Conservation (phyloP, 306 rosid species). For the Castanea sativa region DNA sequence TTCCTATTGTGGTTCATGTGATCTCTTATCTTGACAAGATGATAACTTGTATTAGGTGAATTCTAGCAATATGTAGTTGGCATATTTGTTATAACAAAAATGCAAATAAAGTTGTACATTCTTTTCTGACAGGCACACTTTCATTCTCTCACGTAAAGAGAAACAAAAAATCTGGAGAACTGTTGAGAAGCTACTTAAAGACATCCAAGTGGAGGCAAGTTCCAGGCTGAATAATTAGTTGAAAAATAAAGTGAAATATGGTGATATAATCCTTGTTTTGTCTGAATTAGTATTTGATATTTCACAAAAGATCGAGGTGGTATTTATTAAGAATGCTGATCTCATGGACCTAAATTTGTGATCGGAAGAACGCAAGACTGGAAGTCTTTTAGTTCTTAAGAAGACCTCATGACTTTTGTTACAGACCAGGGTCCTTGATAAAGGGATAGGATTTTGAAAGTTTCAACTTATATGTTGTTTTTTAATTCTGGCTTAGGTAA, state of each 20-base stretch:
- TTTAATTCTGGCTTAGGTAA: conserved; percentile 53
- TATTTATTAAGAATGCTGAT: background rate
- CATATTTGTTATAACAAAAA: conserved; percentile 10
- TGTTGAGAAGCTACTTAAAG: conserved; percentile 83
- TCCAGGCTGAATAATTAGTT: conserved; percentile 16
- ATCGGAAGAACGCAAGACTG: background rate
- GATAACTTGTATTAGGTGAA: background rate
- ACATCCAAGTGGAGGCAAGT: conserved; percentile 98
- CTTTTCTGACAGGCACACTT: conserved; percentile 78
- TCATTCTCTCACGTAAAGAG: conserved; percentile 62
- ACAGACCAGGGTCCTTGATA: background rate
- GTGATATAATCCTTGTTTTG: conserved; percentile 2
- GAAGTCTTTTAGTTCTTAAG: background rate
- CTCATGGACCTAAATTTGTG: background rate
- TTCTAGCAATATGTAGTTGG: background rate
- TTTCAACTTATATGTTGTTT: background rate
- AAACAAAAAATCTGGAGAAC: conserved; percentile 84
- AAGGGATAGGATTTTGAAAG: background rate
- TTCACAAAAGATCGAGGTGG: background rate
- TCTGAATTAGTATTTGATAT: conserved; percentile 6
- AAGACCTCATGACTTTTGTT: background rate
- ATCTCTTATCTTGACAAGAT: background rate
- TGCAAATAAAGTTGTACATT: conserved; percentile 15
- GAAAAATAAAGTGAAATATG: conserved; percentile 5
- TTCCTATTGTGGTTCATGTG: background rate